Base-by-base conservation (phyloP, 306 rosid species). In the Trichosanthes truncata region DNA sequence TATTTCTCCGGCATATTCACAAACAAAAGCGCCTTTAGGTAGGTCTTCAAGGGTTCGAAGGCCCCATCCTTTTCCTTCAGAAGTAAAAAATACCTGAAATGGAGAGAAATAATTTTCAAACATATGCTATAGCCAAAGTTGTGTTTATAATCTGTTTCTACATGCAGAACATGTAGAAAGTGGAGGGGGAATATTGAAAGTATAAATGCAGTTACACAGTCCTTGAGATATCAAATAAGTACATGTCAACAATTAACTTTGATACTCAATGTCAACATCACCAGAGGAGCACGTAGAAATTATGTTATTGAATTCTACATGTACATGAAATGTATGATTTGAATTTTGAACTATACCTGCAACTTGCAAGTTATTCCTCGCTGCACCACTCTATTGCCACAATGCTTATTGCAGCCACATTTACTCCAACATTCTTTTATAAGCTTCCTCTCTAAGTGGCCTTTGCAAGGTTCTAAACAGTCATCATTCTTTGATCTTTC, bases 21-120 rank as follows among this genome's bases (percentile, higher is more conserved):
- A 95, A 57, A 95, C 92, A 87, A 95, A 95, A 52, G 90, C 84
- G 41, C 99, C 99, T 95, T 93, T 89, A 52, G 96, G 97, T 55
- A 95, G 80, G 82, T 85, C 94, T 89, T 93, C 96, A 67, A 91
- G 88, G 69, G 96, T 91, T 26, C 90, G 93, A 74, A 95, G 96
- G 84, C 97, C 99, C 99, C 99, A 95, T 55, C 96, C 96, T 86
- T 91, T 95, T 81, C 90, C 97, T 1, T 95, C 91, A 63, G 91
- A 73, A 80, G 97, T 91, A 68, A 81, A 86, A 88, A 89, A 95
- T 59, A 93, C 93, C 99, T 95, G 86, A 63, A 81, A 63, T 66
- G 84, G 77, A 67, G 12, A 29, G n/a, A 76, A 80, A 61, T 21
- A 74, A 77, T 69, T 77, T 71, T 68, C 81, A 46, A 29, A 29